Evolutionary conservation across 2,329 filamentous ascomycete genomes (phyloP).

Genomic region (Trichoderma sp.): DNA sequence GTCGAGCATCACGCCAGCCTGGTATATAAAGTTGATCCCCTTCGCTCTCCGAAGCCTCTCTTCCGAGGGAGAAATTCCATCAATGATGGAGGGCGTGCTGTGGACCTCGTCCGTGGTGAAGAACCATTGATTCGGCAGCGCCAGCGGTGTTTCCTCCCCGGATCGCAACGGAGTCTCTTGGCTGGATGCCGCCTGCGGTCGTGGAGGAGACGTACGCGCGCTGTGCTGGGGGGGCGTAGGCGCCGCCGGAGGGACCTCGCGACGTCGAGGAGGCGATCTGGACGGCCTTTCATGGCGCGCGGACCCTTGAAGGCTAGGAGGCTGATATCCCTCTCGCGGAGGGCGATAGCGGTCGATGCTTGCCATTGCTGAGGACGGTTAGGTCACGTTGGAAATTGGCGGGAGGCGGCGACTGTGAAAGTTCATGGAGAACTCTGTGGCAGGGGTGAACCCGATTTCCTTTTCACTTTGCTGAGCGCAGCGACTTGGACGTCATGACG

Average conservation of each 20-base stretch:
- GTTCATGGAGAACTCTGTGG: slow-evolving; percentile 35
- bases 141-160: slow-evolving; percentile 44
- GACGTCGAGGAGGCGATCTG: slow-evolving; percentile 56
- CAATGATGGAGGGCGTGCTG: slow-evolving; percentile 80
- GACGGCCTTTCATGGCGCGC: slow-evolving; percentile 50
- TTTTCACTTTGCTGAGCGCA: slow-evolving; percentile 12
- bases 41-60: slow-evolving; percentile 84
- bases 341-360: slow-evolving; percentile 64
- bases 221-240: slow-evolving; percentile 63
- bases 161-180: slow-evolving; percentile 50
- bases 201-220: slow-evolving; percentile 59
- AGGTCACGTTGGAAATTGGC: slow-evolving; percentile 36
- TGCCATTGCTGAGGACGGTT: slow-evolving; percentile 51
- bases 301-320: slow-evolving; percentile 50
- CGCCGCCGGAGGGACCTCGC: slow-evolving; percentile 63
- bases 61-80: slow-evolving; percentile 76
- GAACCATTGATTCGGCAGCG: slow-evolving; percentile 73
- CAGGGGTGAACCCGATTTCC: not conserved
- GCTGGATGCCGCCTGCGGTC: slow-evolving; percentile 49
- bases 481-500: slow-evolving; percentile 8
- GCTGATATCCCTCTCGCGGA: slow-evolving; percentile 60
- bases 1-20: slow-evolving; percentile 90
- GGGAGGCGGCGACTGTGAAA: slow-evolving; percentile 29
- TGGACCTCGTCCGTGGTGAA: slow-evolving; percentile 83
- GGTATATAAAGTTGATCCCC: slow-evolving; percentile 94